phyloP scores from a whole-genome alignment of 2,329 filamentous ascomycete species.

The Acarospora socialis region DNA sequence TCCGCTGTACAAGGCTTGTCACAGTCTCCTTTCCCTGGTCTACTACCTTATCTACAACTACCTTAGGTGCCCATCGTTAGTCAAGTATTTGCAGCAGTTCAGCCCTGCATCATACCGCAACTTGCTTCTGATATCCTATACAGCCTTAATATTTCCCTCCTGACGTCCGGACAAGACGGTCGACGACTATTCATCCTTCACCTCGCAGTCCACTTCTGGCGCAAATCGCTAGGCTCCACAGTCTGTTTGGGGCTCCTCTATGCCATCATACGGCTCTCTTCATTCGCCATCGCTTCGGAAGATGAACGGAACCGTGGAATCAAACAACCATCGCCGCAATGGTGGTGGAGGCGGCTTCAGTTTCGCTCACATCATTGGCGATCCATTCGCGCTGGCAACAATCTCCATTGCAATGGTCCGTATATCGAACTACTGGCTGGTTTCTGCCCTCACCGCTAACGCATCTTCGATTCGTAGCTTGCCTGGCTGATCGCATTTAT shows the following conservation, averaged over 20 bases:
- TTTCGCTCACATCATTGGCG: slow-evolving; percentile 64
- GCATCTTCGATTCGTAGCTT: slow-evolving; percentile 40
- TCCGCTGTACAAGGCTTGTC: no score
- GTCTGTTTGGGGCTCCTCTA: slow-evolving; percentile 9
- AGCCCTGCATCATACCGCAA: no score
- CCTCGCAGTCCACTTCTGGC: no score
- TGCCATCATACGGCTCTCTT: slow-evolving; percentile 13
- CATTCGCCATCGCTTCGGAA: slow-evolving; percentile 13
- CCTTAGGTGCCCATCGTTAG: no score
- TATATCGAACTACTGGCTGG: slow-evolving; percentile 15
- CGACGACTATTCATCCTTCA: no score
- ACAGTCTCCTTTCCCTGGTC: no score
- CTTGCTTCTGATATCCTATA: no score
- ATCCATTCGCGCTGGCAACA: slow-evolving; percentile 90
- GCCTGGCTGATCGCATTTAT: slow-evolving; percentile 93
- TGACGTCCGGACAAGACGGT: no score
- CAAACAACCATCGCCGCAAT: slow-evolving; percentile 7
- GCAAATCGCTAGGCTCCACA: no score
- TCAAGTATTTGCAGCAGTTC: no score
- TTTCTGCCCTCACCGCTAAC: not conserved
- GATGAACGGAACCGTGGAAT: slow-evolving; percentile 14
- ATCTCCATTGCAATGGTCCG: slow-evolving; percentile 82
- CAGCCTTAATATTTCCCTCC: no score
- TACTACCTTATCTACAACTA: no score
- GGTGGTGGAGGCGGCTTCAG: slow-evolving; percentile 10